Evolutionary conservation across 2,329 filamentous ascomycete genomes (phyloP).

Genomic region (Cryphonectria naterciae): DNA sequence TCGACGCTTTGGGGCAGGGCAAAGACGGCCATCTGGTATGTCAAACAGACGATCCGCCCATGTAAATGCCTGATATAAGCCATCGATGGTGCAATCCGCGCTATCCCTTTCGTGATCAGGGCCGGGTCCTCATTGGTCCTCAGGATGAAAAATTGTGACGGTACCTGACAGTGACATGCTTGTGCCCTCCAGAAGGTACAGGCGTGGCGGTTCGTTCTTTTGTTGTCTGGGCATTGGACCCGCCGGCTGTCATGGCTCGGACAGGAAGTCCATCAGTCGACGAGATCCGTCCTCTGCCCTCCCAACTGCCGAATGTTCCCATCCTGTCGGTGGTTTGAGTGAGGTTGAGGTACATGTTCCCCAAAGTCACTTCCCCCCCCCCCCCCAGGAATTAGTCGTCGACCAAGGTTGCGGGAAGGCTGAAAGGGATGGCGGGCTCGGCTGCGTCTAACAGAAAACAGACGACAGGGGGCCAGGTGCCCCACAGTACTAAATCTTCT

Average conservation of each 20-base stretch:
- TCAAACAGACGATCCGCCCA: slow-evolving; percentile 9
- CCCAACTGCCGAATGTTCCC: slow-evolving; percentile 3
- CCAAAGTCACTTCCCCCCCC: background rate
- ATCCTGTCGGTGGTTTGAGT: slow-evolving; percentile 4
- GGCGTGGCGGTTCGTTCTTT: slow-evolving; percentile 12
- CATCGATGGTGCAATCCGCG: slow-evolving; percentile 56
- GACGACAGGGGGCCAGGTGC: background rate
- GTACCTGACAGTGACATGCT: slow-evolving; percentile 26
- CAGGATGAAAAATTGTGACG: slow-evolving; percentile 26
- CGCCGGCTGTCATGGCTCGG: slow-evolving; percentile 14
- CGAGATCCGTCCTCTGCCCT: slow-evolving; percentile 2
- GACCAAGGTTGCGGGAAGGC: slow-evolving; percentile 5
- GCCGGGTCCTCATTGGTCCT: slow-evolving; percentile 29
- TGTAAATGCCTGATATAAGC: slow-evolving; percentile 21
- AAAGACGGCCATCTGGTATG: slow-evolving; percentile 22
- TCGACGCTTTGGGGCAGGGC: slow-evolving; percentile 23
- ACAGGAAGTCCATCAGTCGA: slow-evolving; percentile 19
- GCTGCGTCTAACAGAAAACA: background rate
- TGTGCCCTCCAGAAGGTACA: slow-evolving; percentile 21
- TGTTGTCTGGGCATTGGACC: slow-evolving; percentile 13
- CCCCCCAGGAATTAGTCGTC: slow-evolving; percentile 1
- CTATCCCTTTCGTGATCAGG: slow-evolving; percentile 53
- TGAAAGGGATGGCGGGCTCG: slow-evolving; percentile 19
- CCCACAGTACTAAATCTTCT: background rate
- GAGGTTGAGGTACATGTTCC: slow-evolving; percentile 24